A percentile compares a stretch with the other conserved stretches of the same genome.
Evolutionary conservation across 1,284 basidiomycete species (phyloP).

Genomic region (Cryptococcus wingfieldii): DNA sequence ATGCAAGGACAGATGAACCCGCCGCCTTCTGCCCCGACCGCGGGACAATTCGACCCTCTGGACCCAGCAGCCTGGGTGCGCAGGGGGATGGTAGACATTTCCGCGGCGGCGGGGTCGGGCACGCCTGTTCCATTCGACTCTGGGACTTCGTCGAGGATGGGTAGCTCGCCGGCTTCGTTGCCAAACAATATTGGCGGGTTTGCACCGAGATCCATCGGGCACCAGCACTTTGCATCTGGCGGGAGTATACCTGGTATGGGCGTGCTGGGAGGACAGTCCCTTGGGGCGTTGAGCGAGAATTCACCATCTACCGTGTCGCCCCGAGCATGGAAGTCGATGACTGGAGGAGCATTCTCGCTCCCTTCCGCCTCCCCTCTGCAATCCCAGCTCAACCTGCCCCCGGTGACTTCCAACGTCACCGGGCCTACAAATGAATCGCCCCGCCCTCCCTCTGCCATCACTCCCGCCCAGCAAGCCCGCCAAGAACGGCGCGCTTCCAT

Average conservation of each 20-base stretch:
- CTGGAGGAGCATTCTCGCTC: not conserved
- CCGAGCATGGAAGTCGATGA: slow-evolving; percentile 9
- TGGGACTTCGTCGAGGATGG: not conserved
- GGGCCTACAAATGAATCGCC: too few species aligned
- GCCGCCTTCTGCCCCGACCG: too few species aligned
- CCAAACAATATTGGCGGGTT: too few species aligned
- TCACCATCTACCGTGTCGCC: slow-evolving; percentile 14
- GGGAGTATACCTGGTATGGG: too few species aligned
- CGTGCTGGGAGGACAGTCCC: not conserved
- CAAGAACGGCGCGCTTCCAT: slow-evolving; percentile 12
- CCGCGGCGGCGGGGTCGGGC: slow-evolving; percentile 2
- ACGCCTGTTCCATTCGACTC: not conserved
- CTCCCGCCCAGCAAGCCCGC: slow-evolving; percentile 2
- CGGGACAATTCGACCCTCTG: not conserved
- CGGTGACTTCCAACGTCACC: too few species aligned
- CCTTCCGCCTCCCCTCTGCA: not conserved
- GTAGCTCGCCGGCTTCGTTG: not conserved
- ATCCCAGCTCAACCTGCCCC: not conserved
- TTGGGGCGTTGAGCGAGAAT: slow-evolving; percentile 2
- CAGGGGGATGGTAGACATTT: slow-evolving; percentile 14
- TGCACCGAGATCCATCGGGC: too few species aligned
- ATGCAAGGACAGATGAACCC: too few species aligned
- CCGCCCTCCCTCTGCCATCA: not conserved
- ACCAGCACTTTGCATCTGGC: too few species aligned
- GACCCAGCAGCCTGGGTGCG: slow-evolving; percentile 21